Base-by-base conservation (phyloP, 2,329 filamentous ascomycete species). In the Penicillium sp. region DNA sequence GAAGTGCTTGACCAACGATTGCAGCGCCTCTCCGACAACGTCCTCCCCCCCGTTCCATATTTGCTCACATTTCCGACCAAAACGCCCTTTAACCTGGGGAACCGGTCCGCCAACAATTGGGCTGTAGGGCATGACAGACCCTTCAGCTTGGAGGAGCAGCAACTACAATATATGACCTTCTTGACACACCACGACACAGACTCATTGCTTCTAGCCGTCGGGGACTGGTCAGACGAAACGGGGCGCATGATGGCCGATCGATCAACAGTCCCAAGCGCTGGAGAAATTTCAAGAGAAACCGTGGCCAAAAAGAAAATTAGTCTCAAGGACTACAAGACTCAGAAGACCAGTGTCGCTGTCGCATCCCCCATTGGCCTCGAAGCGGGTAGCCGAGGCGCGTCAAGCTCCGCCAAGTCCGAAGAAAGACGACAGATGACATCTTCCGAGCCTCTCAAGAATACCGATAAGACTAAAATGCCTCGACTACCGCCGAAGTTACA, bases 91-190 rank as follows among this genome's bases (percentile, higher is more conserved):
- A 75, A 72, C 50, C 72, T 78, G 41, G 75, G 74, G 41, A 70
- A 69, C 52, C 75, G 74, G 40, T 73, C 75, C 60, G 69, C 75
- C 58, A 77, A 74, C 64, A 76, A 78, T 64, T 81, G 79, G 78
- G 75, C 76, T 59, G 73, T 78, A 61, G 74, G 76, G 54, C 68
- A 74, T 68, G 76, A 81, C 55, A 80, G 79, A 2, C 80, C 83
- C 4, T 87, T 86, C 70, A 71, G 74, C 50, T 71, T 71, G 19
- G 75, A 81, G 60, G 85, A 87, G 70, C 79, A 85, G 65, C 76
- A 80, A 64, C 75, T 85, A 51, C 85, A 87, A 67, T 87, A 87
- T 69, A 78, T 84, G 75, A 87, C 83, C 56, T 87, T 84, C 62
- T 73, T 84, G 53, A 82, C 81, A 55, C 83, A 84, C 68, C 81